Percentiles rank a stretch among this genome's conserved stretches.
Conservation (phyloP, 495 filamentous ascomycete species). For the Margaritispora aquatica region DNA sequence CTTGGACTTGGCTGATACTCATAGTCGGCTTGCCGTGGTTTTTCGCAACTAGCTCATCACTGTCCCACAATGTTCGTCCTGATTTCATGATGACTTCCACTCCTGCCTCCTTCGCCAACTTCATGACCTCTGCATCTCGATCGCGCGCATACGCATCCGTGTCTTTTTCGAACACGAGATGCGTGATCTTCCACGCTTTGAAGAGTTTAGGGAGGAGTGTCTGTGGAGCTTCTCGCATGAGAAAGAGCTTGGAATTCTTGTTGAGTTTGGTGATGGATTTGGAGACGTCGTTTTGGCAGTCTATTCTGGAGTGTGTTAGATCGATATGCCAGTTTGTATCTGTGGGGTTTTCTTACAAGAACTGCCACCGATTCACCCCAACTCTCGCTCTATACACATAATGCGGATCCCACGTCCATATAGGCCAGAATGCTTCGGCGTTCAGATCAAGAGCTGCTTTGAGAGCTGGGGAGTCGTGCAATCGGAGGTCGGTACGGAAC, state of each 20-base stretch:
- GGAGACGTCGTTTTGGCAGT: slow-evolving; percentile 60
- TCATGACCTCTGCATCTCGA: slow-evolving; percentile 47
- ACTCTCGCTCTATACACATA: slow-evolving; percentile 64
- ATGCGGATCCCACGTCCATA: slow-evolving; percentile 69
- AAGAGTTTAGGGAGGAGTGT: slow-evolving; percentile 62
- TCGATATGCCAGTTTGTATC: neutral
- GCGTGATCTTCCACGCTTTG: slow-evolving; percentile 59
- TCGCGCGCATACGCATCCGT: slow-evolving; percentile 61
- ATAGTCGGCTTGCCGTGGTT: slow-evolving; percentile 63
- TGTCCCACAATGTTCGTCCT: slow-evolving; percentile 62
- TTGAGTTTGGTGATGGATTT: slow-evolving; percentile 54
- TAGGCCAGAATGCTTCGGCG: slow-evolving; percentile 54
- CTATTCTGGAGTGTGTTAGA: slow-evolving; percentile 36
- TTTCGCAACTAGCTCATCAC: slow-evolving; percentile 55
- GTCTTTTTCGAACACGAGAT: slow-evolving; percentile 70
- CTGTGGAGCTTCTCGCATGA: slow-evolving; percentile 61
- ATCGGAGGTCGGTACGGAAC: slow-evolving; percentile 66
- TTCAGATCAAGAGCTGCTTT: slow-evolving; percentile 57
- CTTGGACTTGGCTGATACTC: slow-evolving; percentile 56
- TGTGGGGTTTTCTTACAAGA: slow-evolving; percentile 34
- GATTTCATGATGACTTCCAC: slow-evolving; percentile 53
- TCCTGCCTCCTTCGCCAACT: slow-evolving; percentile 51
- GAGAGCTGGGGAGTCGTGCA: slow-evolving; percentile 66
- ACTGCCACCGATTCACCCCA: slow-evolving; percentile 61
- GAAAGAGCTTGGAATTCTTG: slow-evolving; percentile 55